Conservation (phyloP, 1,139 yeast species). For the Blastobotrys capitulatus region DNA sequence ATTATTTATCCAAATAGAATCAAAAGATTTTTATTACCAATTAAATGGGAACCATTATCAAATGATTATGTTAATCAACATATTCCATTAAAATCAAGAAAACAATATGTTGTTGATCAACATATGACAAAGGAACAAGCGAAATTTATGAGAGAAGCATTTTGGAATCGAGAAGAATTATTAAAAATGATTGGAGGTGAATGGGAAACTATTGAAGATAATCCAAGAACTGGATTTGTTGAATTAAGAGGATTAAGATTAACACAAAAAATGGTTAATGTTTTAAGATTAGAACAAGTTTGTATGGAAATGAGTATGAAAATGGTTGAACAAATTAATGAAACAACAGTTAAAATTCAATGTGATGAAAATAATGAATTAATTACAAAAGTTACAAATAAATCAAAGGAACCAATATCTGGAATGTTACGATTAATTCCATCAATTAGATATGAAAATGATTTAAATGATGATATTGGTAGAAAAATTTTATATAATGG, state of each 20-base stretch:
- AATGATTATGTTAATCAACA: constrained; percentile 43
- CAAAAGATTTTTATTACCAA: constrained; percentile 61
- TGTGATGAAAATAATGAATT: constrained; percentile 22
- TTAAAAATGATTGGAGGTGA: constrained; percentile 53
- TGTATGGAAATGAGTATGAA: constrained; percentile 34
- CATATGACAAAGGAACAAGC: constrained; percentile 50
- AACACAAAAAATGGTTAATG: constrained; percentile 39
- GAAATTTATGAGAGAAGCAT: constrained; percentile 50
- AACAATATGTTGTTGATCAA: constrained; percentile 64
- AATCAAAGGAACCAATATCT: constrained; percentile 31
- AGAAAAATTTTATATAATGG: constrained; percentile 48
- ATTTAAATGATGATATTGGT: constrained; percentile 24
- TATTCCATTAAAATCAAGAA: constrained; percentile 66
- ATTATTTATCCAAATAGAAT: constrained; percentile 47
- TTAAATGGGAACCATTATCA: constrained; percentile 47
- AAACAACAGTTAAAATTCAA: constrained; percentile 15
- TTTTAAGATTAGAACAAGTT: constrained; percentile 47
- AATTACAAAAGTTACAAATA: constrained; percentile 24
- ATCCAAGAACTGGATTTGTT: constrained; percentile 46
- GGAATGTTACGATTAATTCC: constrained; percentile 71
- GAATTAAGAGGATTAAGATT: constrained; percentile 64
- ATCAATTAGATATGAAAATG: constrained; percentile 32
- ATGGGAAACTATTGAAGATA: constrained; percentile 43
- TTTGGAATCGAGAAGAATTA: constrained; percentile 75
- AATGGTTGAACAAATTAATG: constrained; percentile 15